phyloP scores from a whole-genome alignment of 805 yeast species.

The Saturnispora silvae region DNA sequence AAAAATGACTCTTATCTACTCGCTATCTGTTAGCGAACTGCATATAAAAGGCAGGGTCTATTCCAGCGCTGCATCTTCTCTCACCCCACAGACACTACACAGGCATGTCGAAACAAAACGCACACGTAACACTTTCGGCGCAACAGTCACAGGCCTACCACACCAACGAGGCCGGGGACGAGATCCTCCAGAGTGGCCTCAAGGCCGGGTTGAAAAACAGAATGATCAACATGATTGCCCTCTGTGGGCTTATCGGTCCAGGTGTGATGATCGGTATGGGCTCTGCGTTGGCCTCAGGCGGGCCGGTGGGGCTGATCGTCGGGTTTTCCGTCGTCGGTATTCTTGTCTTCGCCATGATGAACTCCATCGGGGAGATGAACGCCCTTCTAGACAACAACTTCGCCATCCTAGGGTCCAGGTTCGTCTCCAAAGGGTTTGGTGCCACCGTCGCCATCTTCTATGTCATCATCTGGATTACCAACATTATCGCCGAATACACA shows the following conservation, averaged over 20 bases:
- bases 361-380: slow-evolving; percentile 45
- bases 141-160: slow-evolving; percentile 10
- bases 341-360: slow-evolving; percentile 44
- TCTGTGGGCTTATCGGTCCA: slow-evolving; percentile 49
- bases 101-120: background rate
- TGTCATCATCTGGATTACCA: slow-evolving; percentile 46
- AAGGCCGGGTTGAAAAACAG: slow-evolving; percentile 17
- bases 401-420: slow-evolving; percentile 39
- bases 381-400: slow-evolving; percentile 45
- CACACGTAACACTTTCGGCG: slow-evolving; percentile 9
- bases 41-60: too few relatives aligned
- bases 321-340: slow-evolving; percentile 45
- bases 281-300: slow-evolving; percentile 36
- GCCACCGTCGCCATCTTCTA: slow-evolving; percentile 45
- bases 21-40: too few relatives aligned
- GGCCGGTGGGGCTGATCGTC: slow-evolving; percentile 40
- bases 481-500: slow-evolving; percentile 44
- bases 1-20: too few relatives aligned
- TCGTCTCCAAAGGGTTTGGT: slow-evolving; percentile 46
- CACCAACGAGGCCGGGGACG: slow-evolving; percentile 13
- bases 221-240: slow-evolving; percentile 16
- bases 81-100: background rate
- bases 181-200: slow-evolving; percentile 11
- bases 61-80: background rate
- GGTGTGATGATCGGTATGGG: slow-evolving; percentile 44